These are phyloP conservation scores for Microdochium trichocladiopsis DNA, from an alignment of 2,329 filamentous ascomycete species.

Conservation along the genomic window DNA sequence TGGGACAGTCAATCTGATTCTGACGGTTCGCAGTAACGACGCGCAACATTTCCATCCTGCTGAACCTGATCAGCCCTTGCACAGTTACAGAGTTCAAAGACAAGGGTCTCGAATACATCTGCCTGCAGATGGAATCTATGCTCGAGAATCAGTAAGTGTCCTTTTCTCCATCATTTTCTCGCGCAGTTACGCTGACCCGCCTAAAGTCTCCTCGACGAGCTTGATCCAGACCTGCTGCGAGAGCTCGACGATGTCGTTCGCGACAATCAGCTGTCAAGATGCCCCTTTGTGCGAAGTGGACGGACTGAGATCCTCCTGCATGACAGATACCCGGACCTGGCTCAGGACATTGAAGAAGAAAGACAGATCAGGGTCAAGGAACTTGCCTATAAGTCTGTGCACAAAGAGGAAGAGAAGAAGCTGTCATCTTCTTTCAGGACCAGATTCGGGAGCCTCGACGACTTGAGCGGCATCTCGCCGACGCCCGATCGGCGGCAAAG, in stretches of 20 bases:
- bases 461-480: slow-evolving; percentile 34
- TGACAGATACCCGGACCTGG: slow-evolving; percentile 56
- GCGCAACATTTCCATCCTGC: slow-evolving; percentile 75
- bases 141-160: slow-evolving; percentile 66
- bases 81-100: slow-evolving; percentile 82
- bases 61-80: slow-evolving; percentile 82
- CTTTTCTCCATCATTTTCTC: background rate
- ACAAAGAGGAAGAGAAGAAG: slow-evolving; percentile 59
- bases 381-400: slow-evolving; percentile 60
- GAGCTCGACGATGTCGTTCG: slow-evolving; percentile 77
- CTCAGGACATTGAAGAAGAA: slow-evolving; percentile 61
- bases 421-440: slow-evolving; percentile 52
- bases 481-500: slow-evolving; percentile 36
- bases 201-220: slow-evolving; percentile 60
- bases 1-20: slow-evolving; percentile 10
- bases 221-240: slow-evolving; percentile 75
- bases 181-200: slow-evolving; percentile 21
- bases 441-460: slow-evolving; percentile 59
- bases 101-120: slow-evolving; percentile 83
- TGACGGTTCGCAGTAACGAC: slow-evolving; percentile 50
- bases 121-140: slow-evolving; percentile 83
- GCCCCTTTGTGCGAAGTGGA: slow-evolving; percentile 72
- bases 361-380: slow-evolving; percentile 65
- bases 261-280: slow-evolving; percentile 71
- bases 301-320: slow-evolving; percentile 60